phyloP scores from a whole-genome alignment of 73 alveolate genomes.

The Paraurostyla sp. region DNA sequence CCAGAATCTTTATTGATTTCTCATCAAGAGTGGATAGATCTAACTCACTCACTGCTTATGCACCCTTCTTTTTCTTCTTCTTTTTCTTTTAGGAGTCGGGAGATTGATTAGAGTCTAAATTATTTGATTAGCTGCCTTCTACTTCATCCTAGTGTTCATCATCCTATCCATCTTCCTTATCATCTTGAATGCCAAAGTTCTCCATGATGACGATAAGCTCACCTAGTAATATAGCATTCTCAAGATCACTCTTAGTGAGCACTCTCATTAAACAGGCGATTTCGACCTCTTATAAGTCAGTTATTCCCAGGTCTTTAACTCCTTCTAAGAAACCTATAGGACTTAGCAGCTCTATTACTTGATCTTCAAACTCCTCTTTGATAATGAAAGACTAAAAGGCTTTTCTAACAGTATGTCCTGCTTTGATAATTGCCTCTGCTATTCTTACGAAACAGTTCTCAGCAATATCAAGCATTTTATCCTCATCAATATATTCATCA shows the following conservation, averaged over 20 bases:
- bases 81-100: slow-evolving; percentile 15
- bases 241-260: slow-evolving; percentile 58
- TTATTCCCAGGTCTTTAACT: slow-evolving; percentile 48
- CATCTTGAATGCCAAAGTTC: slow-evolving; percentile 62
- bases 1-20: slow-evolving; percentile 42
- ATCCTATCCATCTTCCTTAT: background rate
- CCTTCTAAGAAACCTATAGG: slow-evolving; percentile 73
- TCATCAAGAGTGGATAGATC: slow-evolving; percentile 16
- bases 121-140: background rate
- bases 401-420: slow-evolving; percentile 18
- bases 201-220: slow-evolving; percentile 62
- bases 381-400: background rate
- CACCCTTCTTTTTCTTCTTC: slow-evolving; percentile 43
- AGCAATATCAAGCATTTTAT: slow-evolving; percentile 61
- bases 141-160: background rate
- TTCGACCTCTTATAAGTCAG: slow-evolving; percentile 40
- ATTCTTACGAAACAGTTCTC: slow-evolving; percentile 58
- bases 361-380: slow-evolving; percentile 44
- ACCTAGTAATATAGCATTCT: slow-evolving; percentile 30
- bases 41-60: background rate
- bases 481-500: slow-evolving; percentile 53
- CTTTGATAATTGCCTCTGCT: slow-evolving; percentile 28
- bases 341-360: slow-evolving; percentile 62
- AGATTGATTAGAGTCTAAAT: background rate
- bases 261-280: slow-evolving; percentile 64